These are phyloP conservation scores for Zelopaecilomyces penicillatus DNA, from an alignment of 2,329 filamentous ascomycete genomes.

Conservation along the genomic window DNA sequence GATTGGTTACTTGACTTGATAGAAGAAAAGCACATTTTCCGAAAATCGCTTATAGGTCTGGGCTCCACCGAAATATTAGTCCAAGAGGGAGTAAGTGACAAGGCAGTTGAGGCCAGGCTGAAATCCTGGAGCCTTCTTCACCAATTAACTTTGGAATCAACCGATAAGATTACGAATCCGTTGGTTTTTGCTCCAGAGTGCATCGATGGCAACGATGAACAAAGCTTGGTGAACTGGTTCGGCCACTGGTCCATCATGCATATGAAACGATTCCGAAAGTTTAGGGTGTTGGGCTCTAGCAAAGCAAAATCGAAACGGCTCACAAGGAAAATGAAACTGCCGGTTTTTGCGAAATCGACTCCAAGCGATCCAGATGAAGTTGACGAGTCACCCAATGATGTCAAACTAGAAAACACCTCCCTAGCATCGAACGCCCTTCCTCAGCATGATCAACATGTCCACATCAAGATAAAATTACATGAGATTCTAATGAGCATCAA, in stretches of 20 bases:
- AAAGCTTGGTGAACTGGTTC: conserved; percentile 56
- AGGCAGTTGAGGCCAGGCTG: conserved; percentile 12
- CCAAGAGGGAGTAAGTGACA: neutral
- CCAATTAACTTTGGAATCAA: conserved; percentile 10
- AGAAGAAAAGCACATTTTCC: neutral
- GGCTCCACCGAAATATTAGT: no score
- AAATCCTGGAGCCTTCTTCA: conserved; percentile 16
- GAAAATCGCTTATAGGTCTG: no score
- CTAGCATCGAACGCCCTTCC: no score
- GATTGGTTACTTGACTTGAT: conserved; percentile 22
- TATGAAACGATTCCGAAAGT: conserved; percentile 44
- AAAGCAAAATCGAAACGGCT: conserved; percentile 12
- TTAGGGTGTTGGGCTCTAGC: conserved; percentile 45
- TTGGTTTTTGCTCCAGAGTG: conserved; percentile 37
- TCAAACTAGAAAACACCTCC: no score
- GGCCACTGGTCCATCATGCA: conserved; percentile 46
- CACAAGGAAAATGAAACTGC: conserved; percentile 15
- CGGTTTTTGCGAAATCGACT: conserved; percentile 26
- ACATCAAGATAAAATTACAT: no score
- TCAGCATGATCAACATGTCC: no score
- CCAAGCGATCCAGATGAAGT: conserved; percentile 29
- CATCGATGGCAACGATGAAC: conserved; percentile 52
- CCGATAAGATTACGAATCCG: conserved; percentile 15
- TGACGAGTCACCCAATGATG: neutral
- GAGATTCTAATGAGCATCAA: neutral